Percentiles rank a stretch among this genome's conserved stretches.
phyloP scores from a whole-genome alignment of 2,329 filamentous ascomycete genomes.

The Endoconidiophora laricicola region DNA sequence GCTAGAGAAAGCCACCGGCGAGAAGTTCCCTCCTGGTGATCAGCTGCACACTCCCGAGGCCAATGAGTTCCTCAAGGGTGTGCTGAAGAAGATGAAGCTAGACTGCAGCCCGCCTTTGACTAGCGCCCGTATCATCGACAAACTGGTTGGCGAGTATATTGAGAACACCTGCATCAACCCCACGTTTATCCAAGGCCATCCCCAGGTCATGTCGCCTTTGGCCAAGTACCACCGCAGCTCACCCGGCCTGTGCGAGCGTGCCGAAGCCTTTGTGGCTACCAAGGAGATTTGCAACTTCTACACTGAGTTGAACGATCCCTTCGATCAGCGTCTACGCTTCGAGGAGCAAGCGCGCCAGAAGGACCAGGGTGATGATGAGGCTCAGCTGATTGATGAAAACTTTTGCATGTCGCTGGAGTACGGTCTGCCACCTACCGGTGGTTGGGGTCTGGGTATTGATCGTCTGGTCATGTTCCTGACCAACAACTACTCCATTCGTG shows the following conservation, averaged over 20 bases:
- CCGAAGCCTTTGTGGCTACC: slow-evolving; percentile 73
- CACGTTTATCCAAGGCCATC: slow-evolving; percentile 78
- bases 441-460: slow-evolving; percentile 94
- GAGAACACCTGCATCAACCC: slow-evolving; percentile 89
- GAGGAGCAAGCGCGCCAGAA: slow-evolving; percentile 95
- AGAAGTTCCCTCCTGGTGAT: slow-evolving; percentile 83
- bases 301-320: slow-evolving; percentile 85
- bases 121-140: slow-evolving; percentile 92
- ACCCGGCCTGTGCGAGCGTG: slow-evolving; percentile 82
- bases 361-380: slow-evolving; percentile 92
- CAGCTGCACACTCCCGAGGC: slow-evolving; percentile 82
- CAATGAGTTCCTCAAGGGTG: slow-evolving; percentile 65
- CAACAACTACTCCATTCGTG: slow-evolving; percentile 83
- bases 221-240: slow-evolving; percentile 75
- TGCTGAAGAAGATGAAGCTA: slow-evolving; percentile 80
- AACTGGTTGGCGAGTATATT: slow-evolving; percentile 84
- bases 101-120: slow-evolving; percentile 83
- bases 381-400: slow-evolving; percentile 87
- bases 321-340: slow-evolving; percentile 70
- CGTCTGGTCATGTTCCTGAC: slow-evolving; percentile 91
- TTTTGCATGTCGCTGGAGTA: slow-evolving; percentile 85
- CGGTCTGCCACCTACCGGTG: slow-evolving; percentile 81
- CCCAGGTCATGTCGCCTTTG: slow-evolving; percentile 44
- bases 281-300: slow-evolving; percentile 78
- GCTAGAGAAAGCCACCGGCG: slow-evolving; percentile 73